A percentile compares a stretch with the other conserved stretches of the same genome.
Evolutionary conservation across 108 stramenopile genomes (phyloP).

Genomic region (Fragilaria crotonensis): DNA sequence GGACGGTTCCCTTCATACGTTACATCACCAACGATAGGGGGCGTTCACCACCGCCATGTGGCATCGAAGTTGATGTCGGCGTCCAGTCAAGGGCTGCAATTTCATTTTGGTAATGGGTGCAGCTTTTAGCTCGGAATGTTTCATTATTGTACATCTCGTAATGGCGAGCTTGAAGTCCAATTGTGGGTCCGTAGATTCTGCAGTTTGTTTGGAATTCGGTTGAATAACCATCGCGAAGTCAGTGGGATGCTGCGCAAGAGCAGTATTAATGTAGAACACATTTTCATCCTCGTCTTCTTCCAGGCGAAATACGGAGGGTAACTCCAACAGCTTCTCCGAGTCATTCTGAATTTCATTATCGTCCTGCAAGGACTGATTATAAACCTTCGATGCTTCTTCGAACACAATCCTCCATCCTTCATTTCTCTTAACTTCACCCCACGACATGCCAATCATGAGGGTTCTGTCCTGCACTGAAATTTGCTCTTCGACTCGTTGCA

Average conservation of each 20-base stretch:
- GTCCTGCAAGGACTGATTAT: constrained; percentile 29
- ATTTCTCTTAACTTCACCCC: constrained; percentile 1
- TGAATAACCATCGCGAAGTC: constrained; percentile 44
- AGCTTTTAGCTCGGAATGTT: constrained; percentile 17
- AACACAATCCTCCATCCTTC: constrained; percentile 16
- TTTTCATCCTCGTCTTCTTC: constrained; percentile 12
- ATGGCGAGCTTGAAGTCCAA: constrained; percentile 58
- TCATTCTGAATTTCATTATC: neutral
- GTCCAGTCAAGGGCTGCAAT: constrained; percentile 74
- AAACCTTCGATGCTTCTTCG: constrained; percentile 18
- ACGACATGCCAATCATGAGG: neutral
- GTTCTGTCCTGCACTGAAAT: neutral
- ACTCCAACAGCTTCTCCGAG: neutral
- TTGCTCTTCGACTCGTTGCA: neutral
- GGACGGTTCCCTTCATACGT: constrained; percentile 50
- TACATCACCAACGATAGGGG: constrained; percentile 89
- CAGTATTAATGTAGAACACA: constrained; percentile 49
- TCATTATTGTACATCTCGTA: constrained; percentile 63
- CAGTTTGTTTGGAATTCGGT: neutral
- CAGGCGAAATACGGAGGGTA: constrained; percentile 13
- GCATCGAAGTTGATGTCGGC: constrained; percentile 89
- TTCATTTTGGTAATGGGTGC: constrained; percentile 68
- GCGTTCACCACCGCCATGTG: constrained; percentile 72
- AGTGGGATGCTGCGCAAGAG: constrained; percentile 43
- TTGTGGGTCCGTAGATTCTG: neutral